Evolutionary conservation across 331 rosid species (phyloP).

Genomic region (Dryas integrifolia): DNA sequence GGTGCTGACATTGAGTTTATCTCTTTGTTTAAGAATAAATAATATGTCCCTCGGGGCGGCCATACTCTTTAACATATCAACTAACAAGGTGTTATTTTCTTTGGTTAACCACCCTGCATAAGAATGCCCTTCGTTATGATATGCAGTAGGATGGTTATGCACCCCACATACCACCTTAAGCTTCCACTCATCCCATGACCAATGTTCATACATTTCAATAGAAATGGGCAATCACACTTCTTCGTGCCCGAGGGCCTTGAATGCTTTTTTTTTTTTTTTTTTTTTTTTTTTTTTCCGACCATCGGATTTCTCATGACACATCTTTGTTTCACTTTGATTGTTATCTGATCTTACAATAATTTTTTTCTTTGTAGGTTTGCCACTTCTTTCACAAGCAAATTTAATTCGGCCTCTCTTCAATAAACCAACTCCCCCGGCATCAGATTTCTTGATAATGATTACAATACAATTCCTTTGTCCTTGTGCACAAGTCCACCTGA

Average conservation of each 20-base stretch:
- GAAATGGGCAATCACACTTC: conserved; percentile 34
- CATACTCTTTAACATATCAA: neutral
- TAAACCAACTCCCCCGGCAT: conserved; percentile 17
- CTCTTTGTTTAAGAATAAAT: neutral
- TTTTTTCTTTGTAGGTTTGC: neutral
- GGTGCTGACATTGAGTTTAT: neutral
- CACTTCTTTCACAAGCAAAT: conserved; percentile 26
- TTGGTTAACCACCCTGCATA: neutral
- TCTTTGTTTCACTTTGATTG: neutral
- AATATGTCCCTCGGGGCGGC: neutral
- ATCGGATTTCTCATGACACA: neutral
- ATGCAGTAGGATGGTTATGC: conserved; percentile 8
- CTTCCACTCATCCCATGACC: conserved; percentile 26
- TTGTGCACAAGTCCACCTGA: conserved; percentile 19
- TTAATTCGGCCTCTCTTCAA: conserved; percentile 25
- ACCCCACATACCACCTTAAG: conserved; percentile 22
- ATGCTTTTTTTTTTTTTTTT: no score
- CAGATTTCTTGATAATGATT: conserved; percentile 29
- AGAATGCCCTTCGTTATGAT: no score
- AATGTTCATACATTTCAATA: conserved; percentile 22
- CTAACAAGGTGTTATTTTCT: conserved; percentile 2
- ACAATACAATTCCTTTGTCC: conserved; percentile 26
- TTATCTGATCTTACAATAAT: neutral
- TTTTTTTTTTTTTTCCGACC: no score
- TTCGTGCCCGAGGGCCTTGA: conserved; percentile 23